Percentiles rank a stretch among this genome's conserved stretches.
Conservation (phyloP, 2,329 filamentous ascomycete genomes). For the Cytospora schulzeri region DNA sequence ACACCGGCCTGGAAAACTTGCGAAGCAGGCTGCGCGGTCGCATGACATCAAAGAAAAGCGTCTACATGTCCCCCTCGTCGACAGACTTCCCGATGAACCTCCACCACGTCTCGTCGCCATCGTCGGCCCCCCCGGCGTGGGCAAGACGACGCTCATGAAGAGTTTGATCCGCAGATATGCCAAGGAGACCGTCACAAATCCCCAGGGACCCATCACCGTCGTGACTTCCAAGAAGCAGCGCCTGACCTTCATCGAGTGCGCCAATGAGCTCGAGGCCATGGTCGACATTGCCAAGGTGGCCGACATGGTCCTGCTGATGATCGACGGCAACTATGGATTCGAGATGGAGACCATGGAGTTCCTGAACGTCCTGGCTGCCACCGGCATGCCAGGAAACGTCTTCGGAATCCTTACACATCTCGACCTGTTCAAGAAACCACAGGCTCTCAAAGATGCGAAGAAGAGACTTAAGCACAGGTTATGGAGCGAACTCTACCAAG, state of each 20-base stretch:
- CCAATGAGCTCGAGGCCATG: constrained; percentile 95
- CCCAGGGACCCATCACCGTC: constrained; percentile 89
- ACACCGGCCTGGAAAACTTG: constrained; percentile 77
- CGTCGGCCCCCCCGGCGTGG: constrained; percentile 91
- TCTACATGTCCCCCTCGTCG: constrained; percentile 93
- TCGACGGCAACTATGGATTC: constrained; percentile 97
- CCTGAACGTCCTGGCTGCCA: constrained; percentile 87
- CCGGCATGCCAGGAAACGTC: constrained; percentile 97
- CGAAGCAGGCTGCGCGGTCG: constrained; percentile 72
- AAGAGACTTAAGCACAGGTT: constrained; percentile 94
- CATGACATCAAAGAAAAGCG: constrained; percentile 89
- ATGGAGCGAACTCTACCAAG: constrained; percentile 96
- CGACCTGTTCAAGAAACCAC: constrained; percentile 92
- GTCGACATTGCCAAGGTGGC: constrained; percentile 97
- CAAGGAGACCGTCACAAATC: constrained; percentile 89
- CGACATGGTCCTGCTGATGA: constrained; percentile 96
- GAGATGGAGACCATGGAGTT: constrained; percentile 99
- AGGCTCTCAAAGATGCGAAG: constrained; percentile 88
- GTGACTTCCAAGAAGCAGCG: constrained; percentile 95
- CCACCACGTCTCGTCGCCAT: constrained; percentile 91
- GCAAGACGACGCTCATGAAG: constrained; percentile 94
- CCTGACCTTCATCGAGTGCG: constrained; percentile 93
- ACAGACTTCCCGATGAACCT: constrained; percentile 92
- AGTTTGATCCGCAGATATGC: constrained; percentile 92
- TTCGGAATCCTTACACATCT: constrained; percentile 96